A percentile compares a stretch with the other conserved stretches of the same genome.
Evolutionary conservation across 139 green algal genomes (phyloP).

Genomic region (Astrephomene gubernaculifera): DNA sequence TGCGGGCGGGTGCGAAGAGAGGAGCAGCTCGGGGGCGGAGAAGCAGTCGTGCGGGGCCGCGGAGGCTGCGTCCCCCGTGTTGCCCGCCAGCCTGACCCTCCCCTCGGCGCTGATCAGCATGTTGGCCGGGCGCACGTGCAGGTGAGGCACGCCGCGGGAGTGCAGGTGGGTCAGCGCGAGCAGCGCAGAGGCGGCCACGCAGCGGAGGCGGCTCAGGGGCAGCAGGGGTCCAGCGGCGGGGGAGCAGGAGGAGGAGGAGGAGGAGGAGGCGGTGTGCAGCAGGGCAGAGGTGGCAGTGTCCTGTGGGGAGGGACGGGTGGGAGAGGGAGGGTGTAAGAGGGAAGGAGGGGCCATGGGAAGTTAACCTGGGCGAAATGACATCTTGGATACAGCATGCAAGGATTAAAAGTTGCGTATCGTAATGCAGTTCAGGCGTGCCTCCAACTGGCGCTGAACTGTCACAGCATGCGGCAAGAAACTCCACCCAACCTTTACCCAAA

Average conservation of each 20-base stretch:
- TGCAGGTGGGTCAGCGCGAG: neutral
- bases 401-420: neutral
- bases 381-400: neutral
- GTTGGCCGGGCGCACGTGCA: neutral
- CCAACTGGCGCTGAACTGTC: too few relatives aligned
- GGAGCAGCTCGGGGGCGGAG: conserved; percentile 3
- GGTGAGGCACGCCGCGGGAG: neutral
- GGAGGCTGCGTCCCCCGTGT: neutral
- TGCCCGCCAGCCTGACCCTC: neutral
- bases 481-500: neutral
- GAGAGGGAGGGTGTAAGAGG: neutral
- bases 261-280: neutral
- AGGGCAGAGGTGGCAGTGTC: neutral
- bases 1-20: neutral
- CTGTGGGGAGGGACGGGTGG: neutral
- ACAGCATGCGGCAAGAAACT: neutral
- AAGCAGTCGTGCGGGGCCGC: neutral
- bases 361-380: neutral
- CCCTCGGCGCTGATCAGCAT: neutral
- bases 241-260: neutral
- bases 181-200: conserved; percentile 1
- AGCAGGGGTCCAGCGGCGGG: neutral
- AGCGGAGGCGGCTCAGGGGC: neutral
- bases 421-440: neutral
- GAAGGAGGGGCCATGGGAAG: neutral